These are phyloP conservation scores for Aspergillus heteromorphus DNA, from an alignment of 495 filamentous ascomycete species.

Conservation along the genomic window DNA sequence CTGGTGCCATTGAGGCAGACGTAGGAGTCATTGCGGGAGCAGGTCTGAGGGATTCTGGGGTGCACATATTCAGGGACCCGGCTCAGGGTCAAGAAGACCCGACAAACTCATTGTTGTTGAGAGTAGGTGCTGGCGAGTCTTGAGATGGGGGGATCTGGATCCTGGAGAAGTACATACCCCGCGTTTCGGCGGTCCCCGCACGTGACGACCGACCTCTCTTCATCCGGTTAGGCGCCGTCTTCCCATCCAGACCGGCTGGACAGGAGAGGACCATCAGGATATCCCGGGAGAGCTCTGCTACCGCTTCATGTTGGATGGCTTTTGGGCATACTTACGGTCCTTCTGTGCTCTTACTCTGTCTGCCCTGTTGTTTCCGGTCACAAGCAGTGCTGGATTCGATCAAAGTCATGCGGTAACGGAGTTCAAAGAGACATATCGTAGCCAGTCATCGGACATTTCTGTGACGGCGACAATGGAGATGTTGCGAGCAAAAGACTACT, in stretches of 20 bases:
- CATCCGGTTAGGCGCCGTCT: neutral
- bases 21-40: neutral
- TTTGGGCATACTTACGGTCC: no score
- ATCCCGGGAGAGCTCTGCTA: no score
- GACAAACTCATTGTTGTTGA: neutral
- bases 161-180: neutral
- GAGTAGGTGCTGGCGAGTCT: neutral
- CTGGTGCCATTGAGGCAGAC: neutral
- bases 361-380: no score
- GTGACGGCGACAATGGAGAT: neutral
- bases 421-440: neutral
- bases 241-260: no score
- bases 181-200: conserved; percentile 1
- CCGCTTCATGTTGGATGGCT: no score
- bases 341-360: no score
- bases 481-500: neutral
- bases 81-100: neutral
- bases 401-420: neutral
- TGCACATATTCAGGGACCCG: neutral
- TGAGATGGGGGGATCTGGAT: neutral
- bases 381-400: neutral
- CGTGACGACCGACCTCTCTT: neutral
- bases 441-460: neutral
- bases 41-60: neutral
- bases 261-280: no score